Evolutionary conservation across 208 protist species (phyloP), one percentile per base, ranked within the genome.

Genomic region (Kentomonas sorsogonicus): DNA sequence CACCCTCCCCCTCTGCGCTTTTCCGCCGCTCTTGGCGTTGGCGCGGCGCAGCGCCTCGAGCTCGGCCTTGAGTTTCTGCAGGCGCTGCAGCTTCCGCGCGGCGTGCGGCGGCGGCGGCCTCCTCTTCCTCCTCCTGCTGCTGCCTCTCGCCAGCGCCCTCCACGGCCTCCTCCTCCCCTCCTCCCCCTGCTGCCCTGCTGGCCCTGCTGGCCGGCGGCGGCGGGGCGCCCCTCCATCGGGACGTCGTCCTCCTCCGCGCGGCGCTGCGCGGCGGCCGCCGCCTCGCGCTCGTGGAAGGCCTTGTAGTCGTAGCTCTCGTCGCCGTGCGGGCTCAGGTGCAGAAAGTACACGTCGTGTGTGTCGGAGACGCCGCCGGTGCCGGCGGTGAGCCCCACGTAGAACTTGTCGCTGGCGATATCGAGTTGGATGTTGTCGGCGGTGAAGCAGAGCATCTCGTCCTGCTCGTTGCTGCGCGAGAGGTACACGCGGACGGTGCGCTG

Each of bases 341-440:
- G 40, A 66, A 86, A 94, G 11, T 79, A 15, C 38, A 94, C 71
- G 56, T 94, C 87, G 64, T 94, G 87, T 34, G 63, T 75, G 40
- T 82, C 72, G 0, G 67, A 62, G 36, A 85, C 53, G 10, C 40
- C 74, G 6, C 87, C 81, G 3, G 87, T 91, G 40, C 69, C 74
- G 0, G 79, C 83, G 26, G 74, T 89, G 33, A 94, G 55, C 22
- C 84, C 83, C 30, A 94, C 66, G 58, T 81, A 80, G 47, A 77
- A 86, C 16, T 62, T 31, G 11, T 26, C 58, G 10, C 40, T 55
- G 1, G 53, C 57, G 31, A 66, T 57, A 23, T 70, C 23, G 38
- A 94, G 52, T 9, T 62, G 39, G 11, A 86, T 22, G 45, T 69
- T 79, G 1, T 48, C 13, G 16, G 77, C 53, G 25, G 45, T 57